Percentiles rank a stretch among this genome's conserved stretches.
phyloP scores from a whole-genome alignment of 805 yeast genomes.

The Candida tammaniensis region DNA sequence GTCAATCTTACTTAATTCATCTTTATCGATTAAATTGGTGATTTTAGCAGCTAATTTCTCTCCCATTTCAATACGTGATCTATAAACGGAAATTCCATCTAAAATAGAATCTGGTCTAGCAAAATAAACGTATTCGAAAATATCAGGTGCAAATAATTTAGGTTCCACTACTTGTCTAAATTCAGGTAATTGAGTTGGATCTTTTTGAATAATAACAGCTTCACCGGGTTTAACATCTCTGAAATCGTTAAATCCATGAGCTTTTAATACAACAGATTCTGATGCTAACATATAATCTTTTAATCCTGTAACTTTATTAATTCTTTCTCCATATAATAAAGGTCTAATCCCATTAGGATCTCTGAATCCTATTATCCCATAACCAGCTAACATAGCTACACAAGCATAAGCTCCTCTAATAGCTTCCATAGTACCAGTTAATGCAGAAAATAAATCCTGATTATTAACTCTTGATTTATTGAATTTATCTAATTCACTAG shows the following conservation, averaged over 20 bases:
- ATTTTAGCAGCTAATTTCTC: constrained; percentile 78
- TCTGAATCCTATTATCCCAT: constrained; percentile 91
- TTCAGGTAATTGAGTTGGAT: constrained; percentile 55
- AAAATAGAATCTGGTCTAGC: constrained; percentile 96
- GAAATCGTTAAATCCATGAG: constrained; percentile 78
- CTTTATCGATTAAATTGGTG: constrained; percentile 20
- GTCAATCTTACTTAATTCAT: constrained; percentile 55
- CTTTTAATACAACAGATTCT: constrained; percentile 91
- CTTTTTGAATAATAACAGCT: constrained; percentile 88
- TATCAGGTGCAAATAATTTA: constrained; percentile 84
- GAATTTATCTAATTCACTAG: constrained; percentile 84
- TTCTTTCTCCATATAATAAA: constrained; percentile 78
- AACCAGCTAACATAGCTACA: constrained; percentile 92
- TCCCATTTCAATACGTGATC: constrained; percentile 93
- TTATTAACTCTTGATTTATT: constrained; percentile 92
- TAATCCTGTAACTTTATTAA: constrained; percentile 56
- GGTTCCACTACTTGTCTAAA: constrained; percentile 82
- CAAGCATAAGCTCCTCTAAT: constrained; percentile 98
- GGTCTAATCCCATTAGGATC: constrained; percentile 98
- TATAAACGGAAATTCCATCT: constrained; percentile 95
- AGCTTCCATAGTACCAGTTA: constrained; percentile 73
- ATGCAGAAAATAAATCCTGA: constrained; percentile 82
- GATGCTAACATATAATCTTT: constrained; percentile 92
- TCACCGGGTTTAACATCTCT: constrained; percentile 92
- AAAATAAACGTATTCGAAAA: constrained; percentile 95